Evolutionary conservation across 257 asterid genomes (phyloP).

Genomic region (Fraxinus cuspidata): DNA sequence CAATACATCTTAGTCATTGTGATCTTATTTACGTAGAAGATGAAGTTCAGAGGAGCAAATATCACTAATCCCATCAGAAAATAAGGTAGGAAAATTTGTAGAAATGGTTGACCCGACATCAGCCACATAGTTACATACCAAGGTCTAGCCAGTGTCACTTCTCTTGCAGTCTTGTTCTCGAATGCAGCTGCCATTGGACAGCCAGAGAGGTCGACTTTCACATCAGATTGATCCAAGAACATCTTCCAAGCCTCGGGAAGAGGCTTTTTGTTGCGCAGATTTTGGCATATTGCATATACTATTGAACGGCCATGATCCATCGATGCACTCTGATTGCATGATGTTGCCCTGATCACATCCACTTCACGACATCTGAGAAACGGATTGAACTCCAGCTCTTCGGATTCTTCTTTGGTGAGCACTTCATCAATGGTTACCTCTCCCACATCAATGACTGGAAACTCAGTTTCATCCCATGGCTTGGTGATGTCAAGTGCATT

Average conservation of each 20-base stretch:
- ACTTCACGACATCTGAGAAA: constrained; percentile 47
- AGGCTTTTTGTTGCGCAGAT: constrained; percentile 53
- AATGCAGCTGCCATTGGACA: constrained; percentile 50
- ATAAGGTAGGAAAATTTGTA: constrained; percentile 59
- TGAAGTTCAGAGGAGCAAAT: constrained; percentile 41
- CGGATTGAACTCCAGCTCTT: constrained; percentile 61
- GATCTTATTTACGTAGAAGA: constrained; percentile 28
- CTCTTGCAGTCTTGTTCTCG: constrained; percentile 16
- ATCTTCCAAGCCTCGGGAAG: constrained; percentile 59
- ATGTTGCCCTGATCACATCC: constrained; percentile 59
- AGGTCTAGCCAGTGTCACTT: constrained; percentile 57
- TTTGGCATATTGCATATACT: constrained; percentile 62
- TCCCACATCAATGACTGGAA: constrained; percentile 52
- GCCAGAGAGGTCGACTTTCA: constrained; percentile 53
- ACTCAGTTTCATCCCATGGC: constrained; percentile 59
- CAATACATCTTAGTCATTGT: constrained; percentile 26
- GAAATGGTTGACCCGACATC: constrained; percentile 50
- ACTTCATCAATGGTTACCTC: constrained; percentile 44
- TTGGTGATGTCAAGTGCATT: constrained; percentile 55
- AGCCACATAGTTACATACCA: constrained; percentile 59
- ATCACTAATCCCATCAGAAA: constrained; percentile 48
- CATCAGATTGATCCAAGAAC: constrained; percentile 52
- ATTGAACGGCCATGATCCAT: constrained; percentile 69
- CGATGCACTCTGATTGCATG: constrained; percentile 61
- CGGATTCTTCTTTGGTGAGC: constrained; percentile 48